These are phyloP conservation scores for Xenoacremonium recifei DNA, from an alignment of 2,329 filamentous ascomycete genomes.

Conservation along the genomic window DNA sequence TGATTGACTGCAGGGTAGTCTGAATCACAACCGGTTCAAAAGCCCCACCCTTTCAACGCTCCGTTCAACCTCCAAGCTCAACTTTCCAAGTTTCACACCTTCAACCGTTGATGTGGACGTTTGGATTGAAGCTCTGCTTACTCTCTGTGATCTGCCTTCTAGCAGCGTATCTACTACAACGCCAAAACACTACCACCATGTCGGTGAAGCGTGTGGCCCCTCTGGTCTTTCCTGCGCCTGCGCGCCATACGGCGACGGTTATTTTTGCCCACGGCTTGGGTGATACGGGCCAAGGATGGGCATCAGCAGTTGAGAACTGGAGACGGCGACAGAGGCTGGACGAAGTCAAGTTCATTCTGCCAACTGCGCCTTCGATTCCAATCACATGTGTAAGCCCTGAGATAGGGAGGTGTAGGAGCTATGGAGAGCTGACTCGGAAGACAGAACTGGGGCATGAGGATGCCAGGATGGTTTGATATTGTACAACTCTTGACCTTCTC, in stretches of 20 bases:
- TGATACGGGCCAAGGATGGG: slow-evolving; percentile 78
- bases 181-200: slow-evolving; percentile 8
- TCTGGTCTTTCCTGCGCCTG: slow-evolving; percentile 75
- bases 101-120: no score
- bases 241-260: slow-evolving; percentile 86
- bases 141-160: no score
- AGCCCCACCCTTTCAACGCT: no score
- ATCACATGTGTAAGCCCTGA: slow-evolving; percentile 61
- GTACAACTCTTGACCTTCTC: slow-evolving; percentile 39
- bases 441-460: slow-evolving; percentile 38
- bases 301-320: slow-evolving; percentile 83
- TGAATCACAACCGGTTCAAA: no score
- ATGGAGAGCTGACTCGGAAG: slow-evolving; percentile 11
- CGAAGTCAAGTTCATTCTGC: slow-evolving; percentile 91
- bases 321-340: slow-evolving; percentile 75
- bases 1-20: no score
- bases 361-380: slow-evolving; percentile 82
- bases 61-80: no score
- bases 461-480: slow-evolving; percentile 90
- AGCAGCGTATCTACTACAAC: no score
- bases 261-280: slow-evolving; percentile 94
- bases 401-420: neutral
- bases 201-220: slow-evolving; percentile 37
- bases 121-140: no score
- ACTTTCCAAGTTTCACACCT: no score